Conservation (phyloP, 768 basidiomycete genomes). For the Daedalea quercina region DNA sequence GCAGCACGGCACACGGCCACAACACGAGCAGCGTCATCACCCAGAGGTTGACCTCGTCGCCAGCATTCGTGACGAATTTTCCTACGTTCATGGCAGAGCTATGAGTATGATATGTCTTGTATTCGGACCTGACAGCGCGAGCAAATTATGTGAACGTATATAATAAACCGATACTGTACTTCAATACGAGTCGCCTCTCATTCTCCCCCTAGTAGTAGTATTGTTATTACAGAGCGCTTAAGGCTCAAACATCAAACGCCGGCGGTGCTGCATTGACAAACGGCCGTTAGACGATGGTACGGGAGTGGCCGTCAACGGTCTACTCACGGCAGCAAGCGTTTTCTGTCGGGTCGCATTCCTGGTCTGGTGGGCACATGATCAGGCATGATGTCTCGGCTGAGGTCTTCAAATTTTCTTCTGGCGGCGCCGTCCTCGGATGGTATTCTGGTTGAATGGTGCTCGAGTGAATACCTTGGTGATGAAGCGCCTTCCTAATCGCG, state of each 20-base stretch:
- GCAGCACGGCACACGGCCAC: conserved; percentile 39
- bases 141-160: neutral
- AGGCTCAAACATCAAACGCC: conserved; percentile 33
- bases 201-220: too few relatives aligned
- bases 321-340: conserved; percentile 81
- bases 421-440: conserved; percentile 30
- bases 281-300: neutral
- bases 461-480: conserved; percentile 90
- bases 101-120: conserved; percentile 9
- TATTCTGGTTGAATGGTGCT: conserved; percentile 95
- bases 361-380: conserved; percentile 65
- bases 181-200: too few relatives aligned
- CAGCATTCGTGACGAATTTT: conserved; percentile 68
- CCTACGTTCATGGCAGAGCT: conserved; percentile 49
- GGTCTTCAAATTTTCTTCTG: conserved; percentile 46
- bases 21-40: conserved; percentile 44
- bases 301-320: neutral
- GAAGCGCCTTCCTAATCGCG: conserved; percentile 78
- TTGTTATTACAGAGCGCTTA: too few relatives aligned
- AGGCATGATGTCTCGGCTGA: conserved; percentile 55
- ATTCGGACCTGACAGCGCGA: neutral
- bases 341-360: conserved; percentile 58
- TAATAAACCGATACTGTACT: neutral
- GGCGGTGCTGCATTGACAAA: conserved; percentile 36
- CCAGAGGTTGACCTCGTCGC: conserved; percentile 54